Percentiles rank a stretch among this genome's conserved stretches.
phyloP scores from a whole-genome alignment of 2,329 filamentous ascomycete genomes.

The Diplodia sapinea region DNA sequence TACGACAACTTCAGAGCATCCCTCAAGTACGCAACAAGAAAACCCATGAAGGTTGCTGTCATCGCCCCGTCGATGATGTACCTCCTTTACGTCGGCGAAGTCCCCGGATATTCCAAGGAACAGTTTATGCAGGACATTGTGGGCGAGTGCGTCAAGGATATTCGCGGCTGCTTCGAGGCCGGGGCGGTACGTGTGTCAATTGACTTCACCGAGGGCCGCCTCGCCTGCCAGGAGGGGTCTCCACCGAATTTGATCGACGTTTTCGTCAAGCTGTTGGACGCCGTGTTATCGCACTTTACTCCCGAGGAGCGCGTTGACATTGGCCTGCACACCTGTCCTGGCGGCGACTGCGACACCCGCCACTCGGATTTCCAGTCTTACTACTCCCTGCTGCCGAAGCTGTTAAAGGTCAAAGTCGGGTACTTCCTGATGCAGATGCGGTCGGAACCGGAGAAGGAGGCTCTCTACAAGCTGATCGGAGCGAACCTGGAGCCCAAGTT shows the following conservation, averaged over 20 bases:
- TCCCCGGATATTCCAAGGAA: conserved; percentile 28
- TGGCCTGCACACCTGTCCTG: conserved; percentile 28
- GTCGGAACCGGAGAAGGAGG: conserved; percentile 23
- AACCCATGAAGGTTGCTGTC: conserved; percentile 28
- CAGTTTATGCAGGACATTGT: conserved; percentile 29
- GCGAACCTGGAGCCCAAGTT: conserved; percentile 26
- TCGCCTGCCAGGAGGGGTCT: conserved; percentile 28
- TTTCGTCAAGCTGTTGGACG: conserved; percentile 26
- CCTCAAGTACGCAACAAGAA: conserved; percentile 9
- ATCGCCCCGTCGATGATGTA: conserved; percentile 31
- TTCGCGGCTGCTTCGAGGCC: conserved; percentile 27
- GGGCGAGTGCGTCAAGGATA: conserved; percentile 29
- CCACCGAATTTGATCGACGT: conserved; percentile 29
- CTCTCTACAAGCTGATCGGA: conserved; percentile 20
- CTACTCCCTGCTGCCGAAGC: conserved; percentile 26
- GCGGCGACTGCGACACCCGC: conserved; percentile 27
- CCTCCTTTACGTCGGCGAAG: conserved; percentile 29
- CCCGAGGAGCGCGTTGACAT: conserved; percentile 25
- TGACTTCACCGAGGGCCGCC: conserved; percentile 30
- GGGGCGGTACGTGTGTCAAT: conserved; percentile 29
- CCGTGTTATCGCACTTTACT: conserved; percentile 26
- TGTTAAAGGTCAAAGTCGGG: conserved; percentile 25
- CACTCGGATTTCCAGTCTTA: conserved; percentile 30
- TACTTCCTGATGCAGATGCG: conserved; percentile 31
- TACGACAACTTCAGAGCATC: conserved; percentile 24